phyloP scores from a whole-genome alignment of 1,284 basidiomycete species.

The Austroboletus rostrupii region DNA sequence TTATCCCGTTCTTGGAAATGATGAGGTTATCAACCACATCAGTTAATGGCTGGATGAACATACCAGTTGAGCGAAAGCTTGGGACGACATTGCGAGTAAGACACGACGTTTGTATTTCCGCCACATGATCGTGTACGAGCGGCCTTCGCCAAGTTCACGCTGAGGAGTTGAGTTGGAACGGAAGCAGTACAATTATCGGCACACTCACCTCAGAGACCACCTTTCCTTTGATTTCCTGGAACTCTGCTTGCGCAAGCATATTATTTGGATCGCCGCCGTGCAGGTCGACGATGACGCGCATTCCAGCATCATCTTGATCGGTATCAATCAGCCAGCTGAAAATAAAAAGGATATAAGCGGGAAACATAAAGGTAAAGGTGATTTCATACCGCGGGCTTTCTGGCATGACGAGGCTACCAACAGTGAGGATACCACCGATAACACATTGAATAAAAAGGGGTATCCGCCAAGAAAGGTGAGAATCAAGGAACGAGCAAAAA shows the following conservation, averaged over 20 bases:
- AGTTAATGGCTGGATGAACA: conserved; percentile 6
- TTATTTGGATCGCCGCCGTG: conserved; percentile 84
- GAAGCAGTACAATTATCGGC: not conserved
- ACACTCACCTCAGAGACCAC: conserved; percentile 72
- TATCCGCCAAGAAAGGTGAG: conserved; percentile 79
- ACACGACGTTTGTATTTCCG: conserved; percentile 84
- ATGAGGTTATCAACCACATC: conserved; percentile 9
- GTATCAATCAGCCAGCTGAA: conserved; percentile 88
- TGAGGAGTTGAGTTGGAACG: conserved; percentile 22
- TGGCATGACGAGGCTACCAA: conserved; percentile 84
- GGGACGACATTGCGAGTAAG: conserved; percentile 94
- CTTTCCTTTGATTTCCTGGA: conserved; percentile 88
- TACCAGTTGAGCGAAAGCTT: conserved; percentile 92
- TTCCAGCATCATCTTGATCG: conserved; percentile 81
- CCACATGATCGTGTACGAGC: conserved; percentile 87
- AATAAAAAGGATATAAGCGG: conserved; percentile 6
- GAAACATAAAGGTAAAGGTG: not conserved
- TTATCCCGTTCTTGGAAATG: conserved; percentile 75
- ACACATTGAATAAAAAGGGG: conserved; percentile 86
- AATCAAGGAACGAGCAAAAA: conserved; percentile 84
- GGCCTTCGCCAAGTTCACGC: conserved; percentile 75
- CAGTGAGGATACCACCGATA: conserved; percentile 80
- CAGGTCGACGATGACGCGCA: conserved; percentile 86
- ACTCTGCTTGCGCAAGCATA: conserved; percentile 77
- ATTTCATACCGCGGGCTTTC: conserved; percentile 79